Percentiles rank a stretch among this genome's conserved stretches.
phyloP scores from a whole-genome alignment of 805 yeast species.

The Spathaspora passalidarum region DNA sequence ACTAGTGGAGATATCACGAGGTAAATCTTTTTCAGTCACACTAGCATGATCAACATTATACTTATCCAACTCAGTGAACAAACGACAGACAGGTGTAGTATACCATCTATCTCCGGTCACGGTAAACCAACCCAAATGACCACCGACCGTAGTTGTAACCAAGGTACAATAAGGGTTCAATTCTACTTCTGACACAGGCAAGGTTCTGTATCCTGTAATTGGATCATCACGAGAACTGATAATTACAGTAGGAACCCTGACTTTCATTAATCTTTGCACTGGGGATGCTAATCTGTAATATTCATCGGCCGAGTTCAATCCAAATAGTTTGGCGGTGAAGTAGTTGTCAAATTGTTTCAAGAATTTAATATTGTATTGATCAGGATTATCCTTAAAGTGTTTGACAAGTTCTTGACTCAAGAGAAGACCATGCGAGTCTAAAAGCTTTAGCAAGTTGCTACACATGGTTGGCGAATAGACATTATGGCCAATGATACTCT shows the following conservation, averaged over 20 bases:
- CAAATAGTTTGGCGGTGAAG: constrained; percentile 61
- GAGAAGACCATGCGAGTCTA: constrained; percentile 29
- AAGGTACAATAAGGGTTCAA: constrained; percentile 58
- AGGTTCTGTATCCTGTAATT: constrained; percentile 48
- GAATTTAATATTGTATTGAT: constrained; percentile 27
- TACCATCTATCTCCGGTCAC: constrained; percentile 34
- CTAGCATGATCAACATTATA: constrained; percentile 20
- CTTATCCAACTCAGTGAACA: constrained; percentile 30
- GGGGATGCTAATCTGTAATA: constrained; percentile 70
- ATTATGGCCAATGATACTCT: constrained; percentile 35
- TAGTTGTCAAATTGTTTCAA: constrained; percentile 58
- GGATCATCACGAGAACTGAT: constrained; percentile 69
- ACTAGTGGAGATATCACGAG: constrained; percentile 22
- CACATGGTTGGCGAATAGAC: constrained; percentile 44
- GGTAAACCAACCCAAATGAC: constrained; percentile 60
- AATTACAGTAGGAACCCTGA: constrained; percentile 61
- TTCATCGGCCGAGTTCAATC: constrained; percentile 58
- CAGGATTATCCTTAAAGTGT: constrained; percentile 28
- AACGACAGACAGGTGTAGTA: constrained; percentile 31
- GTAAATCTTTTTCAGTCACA: constrained; percentile 16
- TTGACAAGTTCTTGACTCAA: constrained; percentile 20
- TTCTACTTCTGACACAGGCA: constrained; percentile 49
- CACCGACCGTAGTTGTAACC: constrained; percentile 63
- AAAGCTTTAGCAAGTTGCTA: constrained; percentile 31
- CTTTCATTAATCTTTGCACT: constrained; percentile 48